Evolutionary conservation across 2,329 filamentous ascomycete genomes (phyloP), one percentile per base, ranked within the genome.

Genomic region (Capronia epimyces): DNA sequence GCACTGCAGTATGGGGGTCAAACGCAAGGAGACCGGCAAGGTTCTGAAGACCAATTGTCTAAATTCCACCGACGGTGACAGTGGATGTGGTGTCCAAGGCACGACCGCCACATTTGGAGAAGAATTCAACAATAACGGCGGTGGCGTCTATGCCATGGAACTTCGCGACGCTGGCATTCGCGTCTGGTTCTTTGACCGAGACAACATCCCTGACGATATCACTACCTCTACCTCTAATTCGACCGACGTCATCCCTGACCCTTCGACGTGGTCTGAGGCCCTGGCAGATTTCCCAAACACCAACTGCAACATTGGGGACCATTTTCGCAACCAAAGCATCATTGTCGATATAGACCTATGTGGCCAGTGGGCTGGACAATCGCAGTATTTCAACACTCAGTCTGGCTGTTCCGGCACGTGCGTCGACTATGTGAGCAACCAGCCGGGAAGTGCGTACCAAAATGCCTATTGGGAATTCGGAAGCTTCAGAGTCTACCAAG

Each of bases 391-490:
- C 66, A 69, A 73, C 1, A 68, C 75, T 29, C 73, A 80, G 61
- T 84, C 80, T 0, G 53, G 68, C 32, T 62, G 60, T 43, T 57
- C 58, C 16, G 63, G 68, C 20, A 82, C 80, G 1, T 95, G 90
- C 70, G 67, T 81, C 22, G 79, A 81, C 13, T 91, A 80, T 65
- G 87, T 93, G 18, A 73, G 72, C 43, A 69, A 74, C 53, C 84
- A 88, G 66, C 83, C 87, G 0, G 46, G 51, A 21, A 63, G 67
- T 12, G 83, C 75, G 16, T 91, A 89, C 65, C 65, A 69, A 25
- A 75, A 89, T 22, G 80, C 86, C 1, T 91, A 83, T 70, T 94
- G 87, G 86, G 70, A 80, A 53, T 77, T 94, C 69, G 84, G 84
- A 64, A 80, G 75, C 31, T 72, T 88, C 64, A 81, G 79, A 68